Evolutionary conservation across 495 filamentous ascomycete species (phyloP).

Genomic region (Penicillium angulare): DNA sequence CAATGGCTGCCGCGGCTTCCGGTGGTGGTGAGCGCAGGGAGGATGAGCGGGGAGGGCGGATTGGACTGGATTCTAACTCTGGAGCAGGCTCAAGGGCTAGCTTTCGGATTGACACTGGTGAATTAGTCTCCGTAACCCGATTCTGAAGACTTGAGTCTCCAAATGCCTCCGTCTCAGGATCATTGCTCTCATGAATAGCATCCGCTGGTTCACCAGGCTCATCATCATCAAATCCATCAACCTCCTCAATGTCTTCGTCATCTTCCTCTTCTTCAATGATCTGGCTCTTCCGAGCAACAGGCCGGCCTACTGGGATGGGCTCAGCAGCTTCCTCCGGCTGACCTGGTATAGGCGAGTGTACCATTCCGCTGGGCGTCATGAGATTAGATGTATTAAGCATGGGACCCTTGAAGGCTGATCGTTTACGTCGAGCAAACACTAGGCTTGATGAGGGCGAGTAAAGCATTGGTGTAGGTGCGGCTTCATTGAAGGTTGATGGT

Average conservation of each 20-base stretch:
- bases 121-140: slow-evolving; percentile 8
- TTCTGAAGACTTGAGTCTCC: slow-evolving; percentile 10
- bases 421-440: slow-evolving; percentile 87
- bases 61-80: slow-evolving; percentile 32
- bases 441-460: slow-evolving; percentile 61
- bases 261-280: slow-evolving; percentile 90
- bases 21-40: slow-evolving; percentile 28
- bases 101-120: slow-evolving; percentile 21
- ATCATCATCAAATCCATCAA: slow-evolving; percentile 62
- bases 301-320: slow-evolving; percentile 55
- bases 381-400: slow-evolving; percentile 58
- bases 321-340: slow-evolving; percentile 43
- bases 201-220: slow-evolving; percentile 31
- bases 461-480: slow-evolving; percentile 35
- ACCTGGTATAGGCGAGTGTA: slow-evolving; percentile 39
- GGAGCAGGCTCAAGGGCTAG: slow-evolving; percentile 35
- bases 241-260: slow-evolving; percentile 70
- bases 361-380: slow-evolving; percentile 30
- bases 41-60: slow-evolving; percentile 38
- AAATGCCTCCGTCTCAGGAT: slow-evolving; percentile 2
- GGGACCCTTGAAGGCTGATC: slow-evolving; percentile 87
- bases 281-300: slow-evolving; percentile 52
- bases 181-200: slow-evolving; percentile 13
- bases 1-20: slow-evolving; percentile 10
- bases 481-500: slow-evolving; percentile 37